Conservation (phyloP, 2,329 filamentous ascomycete genomes). For the Alternaria solani region DNA sequence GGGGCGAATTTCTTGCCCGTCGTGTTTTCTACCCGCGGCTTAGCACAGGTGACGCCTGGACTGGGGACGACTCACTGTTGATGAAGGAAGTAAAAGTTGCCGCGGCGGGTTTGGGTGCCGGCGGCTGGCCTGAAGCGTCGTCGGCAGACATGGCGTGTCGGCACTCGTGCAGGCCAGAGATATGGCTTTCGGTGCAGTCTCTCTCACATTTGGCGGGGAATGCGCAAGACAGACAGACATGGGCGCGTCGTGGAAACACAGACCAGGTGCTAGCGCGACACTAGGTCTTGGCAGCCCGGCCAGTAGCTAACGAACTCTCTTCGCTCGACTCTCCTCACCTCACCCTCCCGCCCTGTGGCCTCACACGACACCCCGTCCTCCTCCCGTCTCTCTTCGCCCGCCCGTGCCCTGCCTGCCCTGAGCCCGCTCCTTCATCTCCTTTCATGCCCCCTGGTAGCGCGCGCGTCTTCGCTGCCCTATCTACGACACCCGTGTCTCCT, state of each 20-base stretch:
- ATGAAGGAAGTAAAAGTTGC: conserved; percentile 42
- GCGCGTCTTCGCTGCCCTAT: conserved; percentile 27
- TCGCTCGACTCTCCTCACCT: conserved; percentile 27
- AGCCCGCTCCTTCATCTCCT: conserved; percentile 18
- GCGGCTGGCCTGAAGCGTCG: conserved; percentile 23
- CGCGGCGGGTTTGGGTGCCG: conserved; percentile 25
- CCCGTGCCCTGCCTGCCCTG: conserved; percentile 36
- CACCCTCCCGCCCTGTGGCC: conserved; percentile 17
- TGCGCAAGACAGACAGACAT: background rate
- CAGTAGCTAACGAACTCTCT: conserved; percentile 28
- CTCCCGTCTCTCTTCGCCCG: conserved; percentile 23
- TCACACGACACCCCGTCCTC: conserved; percentile 37
- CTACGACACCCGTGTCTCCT: conserved; percentile 58
- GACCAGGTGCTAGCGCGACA: conserved; percentile 17
- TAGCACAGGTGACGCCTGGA: conserved; percentile 22
- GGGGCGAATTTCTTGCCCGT: conserved; percentile 59
- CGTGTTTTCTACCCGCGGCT: conserved; percentile 46
- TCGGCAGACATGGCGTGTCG: conserved; percentile 37
- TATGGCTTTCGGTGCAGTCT: background rate
- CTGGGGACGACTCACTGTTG: conserved; percentile 35
- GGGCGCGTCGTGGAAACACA: conserved; percentile 16
- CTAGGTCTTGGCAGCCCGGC: conserved; percentile 13
- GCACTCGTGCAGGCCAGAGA: background rate
- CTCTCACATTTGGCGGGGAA: conserved; percentile 7
- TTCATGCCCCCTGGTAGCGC: conserved; percentile 35